These are phyloP conservation scores for Comarum palustre DNA, from an alignment of 306 rosid species.

Conservation along the genomic window DNA sequence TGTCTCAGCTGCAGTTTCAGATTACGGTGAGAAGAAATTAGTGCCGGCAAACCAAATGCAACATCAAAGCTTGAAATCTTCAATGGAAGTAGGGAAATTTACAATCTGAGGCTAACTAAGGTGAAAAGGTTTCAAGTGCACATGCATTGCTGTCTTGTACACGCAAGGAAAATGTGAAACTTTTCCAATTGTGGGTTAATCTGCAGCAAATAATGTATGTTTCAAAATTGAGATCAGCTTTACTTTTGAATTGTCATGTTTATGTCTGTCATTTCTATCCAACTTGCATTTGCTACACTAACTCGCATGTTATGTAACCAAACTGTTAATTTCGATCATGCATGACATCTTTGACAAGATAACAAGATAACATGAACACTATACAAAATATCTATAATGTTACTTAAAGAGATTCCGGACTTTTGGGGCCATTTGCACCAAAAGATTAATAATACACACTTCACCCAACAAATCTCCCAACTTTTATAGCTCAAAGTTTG, in stretches of 20 bases:
- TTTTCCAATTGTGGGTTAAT: not conserved
- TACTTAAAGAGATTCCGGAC: slow-evolving; percentile 25
- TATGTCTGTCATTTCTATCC: not conserved
- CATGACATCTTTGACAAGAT: not conserved
- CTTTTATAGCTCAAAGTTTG: slow-evolving; percentile 15
- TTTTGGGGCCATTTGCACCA: slow-evolving; percentile 19
- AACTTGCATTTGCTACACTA: not conserved
- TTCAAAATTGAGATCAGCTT: not conserved
- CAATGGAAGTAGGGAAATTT: not conserved
- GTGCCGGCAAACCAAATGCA: not conserved
- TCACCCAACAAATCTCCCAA: slow-evolving; percentile 17
- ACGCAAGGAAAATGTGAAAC: not conserved
- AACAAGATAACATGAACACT: no score
- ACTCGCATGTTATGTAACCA: slow-evolving; percentile 6
- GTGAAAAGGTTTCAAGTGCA: not conserved
- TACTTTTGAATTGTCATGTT: slow-evolving; percentile 1
- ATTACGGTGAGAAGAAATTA: slow-evolving; percentile 30
- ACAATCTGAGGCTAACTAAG: not conserved
- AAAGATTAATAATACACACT: slow-evolving; percentile 8
- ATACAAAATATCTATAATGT: slow-evolving; percentile 18
- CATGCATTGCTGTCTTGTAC: not conserved
- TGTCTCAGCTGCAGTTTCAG: slow-evolving; percentile 16
- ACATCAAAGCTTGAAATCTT: slow-evolving; percentile 10
- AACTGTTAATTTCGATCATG: not conserved
- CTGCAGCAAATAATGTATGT: not conserved